phyloP scores from a whole-genome alignment of 169 alveolate genomes.

The Neospora caninum region DNA sequence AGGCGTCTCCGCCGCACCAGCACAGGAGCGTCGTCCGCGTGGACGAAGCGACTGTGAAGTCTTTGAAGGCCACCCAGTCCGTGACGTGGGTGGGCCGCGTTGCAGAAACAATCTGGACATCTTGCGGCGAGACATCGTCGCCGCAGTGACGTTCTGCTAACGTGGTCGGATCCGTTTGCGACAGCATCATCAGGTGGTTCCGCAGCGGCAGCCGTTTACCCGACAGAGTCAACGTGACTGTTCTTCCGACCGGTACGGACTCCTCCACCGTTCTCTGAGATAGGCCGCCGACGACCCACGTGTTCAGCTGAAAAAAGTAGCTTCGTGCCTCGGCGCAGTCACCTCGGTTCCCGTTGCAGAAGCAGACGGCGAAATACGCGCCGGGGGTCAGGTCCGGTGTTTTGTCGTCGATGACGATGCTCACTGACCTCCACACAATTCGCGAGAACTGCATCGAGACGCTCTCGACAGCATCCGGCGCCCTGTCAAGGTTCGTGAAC shows the following conservation, averaged over 20 bases:
- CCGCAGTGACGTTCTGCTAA: background rate
- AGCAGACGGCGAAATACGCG: slow-evolving; percentile 53
- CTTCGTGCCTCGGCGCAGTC: slow-evolving; percentile 45
- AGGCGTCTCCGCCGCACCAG: slow-evolving; percentile 37
- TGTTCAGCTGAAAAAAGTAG: slow-evolving; percentile 31
- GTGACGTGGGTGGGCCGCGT: background rate
- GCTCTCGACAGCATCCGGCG: slow-evolving; percentile 45
- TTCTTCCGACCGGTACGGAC: background rate
- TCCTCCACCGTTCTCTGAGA: background rate
- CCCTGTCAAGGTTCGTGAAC: slow-evolving; percentile 25
- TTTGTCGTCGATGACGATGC: slow-evolving; percentile 46
- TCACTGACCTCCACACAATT: slow-evolving; percentile 30
- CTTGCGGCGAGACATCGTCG: slow-evolving; percentile 43
- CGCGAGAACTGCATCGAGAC: background rate
- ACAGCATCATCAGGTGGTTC: background rate
- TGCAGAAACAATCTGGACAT: slow-evolving; percentile 30
- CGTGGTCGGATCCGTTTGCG: background rate
- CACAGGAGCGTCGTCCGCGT: background rate
- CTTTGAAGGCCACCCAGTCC: background rate
- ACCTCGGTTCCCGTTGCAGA: slow-evolving; percentile 52
- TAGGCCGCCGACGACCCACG: slow-evolving; percentile 30
- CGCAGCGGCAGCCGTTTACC: background rate
- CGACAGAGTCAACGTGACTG: background rate
- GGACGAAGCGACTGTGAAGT: background rate
- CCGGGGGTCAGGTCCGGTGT: slow-evolving; percentile 26